phyloP scores from a whole-genome alignment of 805 yeast genomes.

The Suhomyces faveliae region DNA sequence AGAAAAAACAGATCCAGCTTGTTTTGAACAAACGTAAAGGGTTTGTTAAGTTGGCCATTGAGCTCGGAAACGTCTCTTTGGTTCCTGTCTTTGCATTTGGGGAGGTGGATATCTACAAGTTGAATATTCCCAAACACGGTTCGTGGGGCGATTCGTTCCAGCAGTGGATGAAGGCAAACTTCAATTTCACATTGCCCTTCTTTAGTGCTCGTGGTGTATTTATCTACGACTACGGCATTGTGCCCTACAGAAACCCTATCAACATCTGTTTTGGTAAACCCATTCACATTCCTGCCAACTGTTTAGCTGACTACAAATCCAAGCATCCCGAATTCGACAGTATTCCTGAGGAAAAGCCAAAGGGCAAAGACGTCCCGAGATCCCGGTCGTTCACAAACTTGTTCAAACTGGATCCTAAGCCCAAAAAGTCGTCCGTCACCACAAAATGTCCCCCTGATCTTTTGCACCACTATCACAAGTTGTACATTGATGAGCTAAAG shows the following conservation, averaged over 20 bases:
- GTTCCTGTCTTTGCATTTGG: constrained; percentile 94
- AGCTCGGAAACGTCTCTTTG: constrained; percentile 68
- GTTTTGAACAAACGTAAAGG: constrained; percentile 81
- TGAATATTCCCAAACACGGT: constrained; percentile 40
- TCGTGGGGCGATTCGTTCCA: constrained; percentile 58
- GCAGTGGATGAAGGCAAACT: constrained; percentile 62
- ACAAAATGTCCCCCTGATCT: constrained; percentile 37
- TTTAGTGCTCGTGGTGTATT: constrained; percentile 91
- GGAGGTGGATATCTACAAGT: constrained; percentile 62
- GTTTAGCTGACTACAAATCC: constrained; percentile 29
- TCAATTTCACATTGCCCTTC: constrained; percentile 87
- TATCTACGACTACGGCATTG: constrained; percentile 85
- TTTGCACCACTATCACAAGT: constrained; percentile 67
- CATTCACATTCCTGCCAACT: constrained; percentile 50
- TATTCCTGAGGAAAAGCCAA: constrained; percentile 11
- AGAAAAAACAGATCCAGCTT: constrained; percentile 54
- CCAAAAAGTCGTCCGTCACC: constrained; percentile 17
- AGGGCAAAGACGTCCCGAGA: constrained; percentile 30
- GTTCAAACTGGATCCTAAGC: constrained; percentile 19
- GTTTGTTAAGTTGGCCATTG: constrained; percentile 81
- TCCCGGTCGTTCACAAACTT: constrained; percentile 30
- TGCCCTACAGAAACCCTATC: constrained; percentile 82
- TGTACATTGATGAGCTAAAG: constrained; percentile 64
- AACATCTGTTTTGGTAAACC: constrained; percentile 75
- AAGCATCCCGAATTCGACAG: constrained; percentile 31